A percentile compares a stretch with the other conserved stretches of the same genome.
Evolutionary conservation across 2,329 filamentous ascomycete species (phyloP).

Genomic region (Aaosphaeria pasadenensis): DNA sequence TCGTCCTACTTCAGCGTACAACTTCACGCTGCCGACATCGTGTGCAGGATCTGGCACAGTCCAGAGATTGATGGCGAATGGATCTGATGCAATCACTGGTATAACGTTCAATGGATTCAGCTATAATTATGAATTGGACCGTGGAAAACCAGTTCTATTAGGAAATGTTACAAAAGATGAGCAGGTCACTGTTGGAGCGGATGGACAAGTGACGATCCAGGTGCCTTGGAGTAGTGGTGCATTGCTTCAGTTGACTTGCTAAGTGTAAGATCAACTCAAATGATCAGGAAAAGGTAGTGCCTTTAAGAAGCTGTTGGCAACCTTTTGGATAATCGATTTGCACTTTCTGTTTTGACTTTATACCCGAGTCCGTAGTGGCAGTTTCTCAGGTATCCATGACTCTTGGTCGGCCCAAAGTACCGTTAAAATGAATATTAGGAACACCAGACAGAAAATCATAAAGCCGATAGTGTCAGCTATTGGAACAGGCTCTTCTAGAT

Average conservation of each 20-base stretch:
- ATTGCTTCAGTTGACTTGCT: slow-evolving; percentile 10
- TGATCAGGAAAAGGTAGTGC: no score
- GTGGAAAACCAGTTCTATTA: slow-evolving; percentile 53
- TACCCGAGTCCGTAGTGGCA: no score
- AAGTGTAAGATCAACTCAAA: no score
- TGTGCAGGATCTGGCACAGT: slow-evolving; percentile 33
- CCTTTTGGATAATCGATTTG: no score
- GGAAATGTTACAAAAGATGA: slow-evolving; percentile 49
- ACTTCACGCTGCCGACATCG: slow-evolving; percentile 38
- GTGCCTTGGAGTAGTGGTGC: slow-evolving; percentile 10
- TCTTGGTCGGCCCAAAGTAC: no score
- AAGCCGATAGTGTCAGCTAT: no score
- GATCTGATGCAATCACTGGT: slow-evolving; percentile 61
- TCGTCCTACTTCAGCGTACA: slow-evolving; percentile 41
- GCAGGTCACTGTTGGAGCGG: slow-evolving; percentile 3
- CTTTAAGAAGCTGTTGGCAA: no score
- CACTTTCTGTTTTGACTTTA: no score
- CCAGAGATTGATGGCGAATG: slow-evolving; percentile 57
- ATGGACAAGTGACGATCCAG: slow-evolving; percentile 5
- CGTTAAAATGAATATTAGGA: no score
- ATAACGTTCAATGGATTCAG: slow-evolving; percentile 61
- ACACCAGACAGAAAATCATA: no score
- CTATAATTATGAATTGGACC: slow-evolving; percentile 59
- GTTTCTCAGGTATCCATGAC: no score
- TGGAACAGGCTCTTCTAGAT: no score